Base-by-base conservation (phyloP, 352 stramenopile genomes). In the Blastocystis sp. region DNA sequence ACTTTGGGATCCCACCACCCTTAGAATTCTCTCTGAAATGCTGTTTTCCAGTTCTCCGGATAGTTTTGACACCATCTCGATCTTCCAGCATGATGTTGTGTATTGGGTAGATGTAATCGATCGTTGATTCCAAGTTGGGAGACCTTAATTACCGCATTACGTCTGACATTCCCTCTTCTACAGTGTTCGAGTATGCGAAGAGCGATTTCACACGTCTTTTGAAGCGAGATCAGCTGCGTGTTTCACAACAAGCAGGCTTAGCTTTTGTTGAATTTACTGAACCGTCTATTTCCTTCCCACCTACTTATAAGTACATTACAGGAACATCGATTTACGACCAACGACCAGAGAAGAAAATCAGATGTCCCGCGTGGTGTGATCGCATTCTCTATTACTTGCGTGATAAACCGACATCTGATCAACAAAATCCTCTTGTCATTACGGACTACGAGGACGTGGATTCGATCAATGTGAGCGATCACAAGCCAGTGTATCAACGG, bases 301-400 rank as follows among this genome's bases (percentile, higher is more conserved):
- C 96, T 1, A 98, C 96, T 6, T 98, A 98, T 93, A 98, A 98
- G 90, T 98, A 97, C 90, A 94, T 98, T 89, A 94, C 95, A 3
- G 96, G 95, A 0, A 98, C 95, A 13, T 94, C 95, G 64, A 84
- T 93, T 13, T 99, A 98, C 90, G 97, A 99, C 90, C 94, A 96
- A 73, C 93, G 97, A 0, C 95, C 96, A 0, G 97, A 99, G 79
- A 99, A 99, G 92, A 99, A 99, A 90, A 90, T 98, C 0, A 93
- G 97, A 20, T 96, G 97, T 1, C 97, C 97, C 0, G 97, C 97
- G 5, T 99, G 97, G 97, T 97, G 94, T 89, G 94, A 88, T 43
- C 62, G 62, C 3, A 88, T 88, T 88, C 62, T 88, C 11, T 88
- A 79, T 61, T 56, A 3, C 34, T 13, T 56, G 20, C 66, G 45